phyloP scores from a whole-genome alignment of 108 stramenopile species.

The Cyclotella atomus region DNA sequence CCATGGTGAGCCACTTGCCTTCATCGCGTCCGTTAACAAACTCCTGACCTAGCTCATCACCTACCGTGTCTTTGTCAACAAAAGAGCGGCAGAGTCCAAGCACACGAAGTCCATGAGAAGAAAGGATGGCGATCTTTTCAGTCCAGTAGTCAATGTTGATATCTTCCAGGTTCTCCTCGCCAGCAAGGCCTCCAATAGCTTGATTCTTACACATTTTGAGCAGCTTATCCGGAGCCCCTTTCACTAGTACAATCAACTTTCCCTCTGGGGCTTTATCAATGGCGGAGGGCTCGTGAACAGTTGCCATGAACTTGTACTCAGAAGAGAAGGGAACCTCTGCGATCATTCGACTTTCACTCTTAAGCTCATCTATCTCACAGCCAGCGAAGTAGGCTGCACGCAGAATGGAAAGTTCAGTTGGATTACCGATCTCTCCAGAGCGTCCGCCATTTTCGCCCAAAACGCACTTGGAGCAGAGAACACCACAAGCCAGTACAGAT shows the following conservation, averaged over 20 bases:
- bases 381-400: constrained; percentile 81
- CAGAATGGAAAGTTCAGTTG: constrained; percentile 85
- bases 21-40: constrained; percentile 63
- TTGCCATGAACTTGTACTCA: constrained; percentile 91
- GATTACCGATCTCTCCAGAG: constrained; percentile 87
- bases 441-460: constrained; percentile 77
- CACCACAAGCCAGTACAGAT: constrained; percentile 70
- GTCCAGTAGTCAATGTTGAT: constrained; percentile 74
- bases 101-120: constrained; percentile 94
- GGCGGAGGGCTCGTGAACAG: background rate
- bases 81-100: constrained; percentile 85
- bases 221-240: constrained; percentile 62
- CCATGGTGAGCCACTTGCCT: constrained; percentile 56
- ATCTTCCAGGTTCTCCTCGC: constrained; percentile 71
- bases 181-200: constrained; percentile 60
- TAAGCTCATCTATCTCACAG: constrained; percentile 66
- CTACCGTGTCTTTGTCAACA: constrained; percentile 64
- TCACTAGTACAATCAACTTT: constrained; percentile 77
- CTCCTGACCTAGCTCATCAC: constrained; percentile 77
- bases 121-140: constrained; percentile 82
- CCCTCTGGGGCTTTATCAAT: constrained; percentile 39
- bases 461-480: constrained; percentile 78
- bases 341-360: constrained; percentile 62
- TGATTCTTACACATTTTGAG: constrained; percentile 63
- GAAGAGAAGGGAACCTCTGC: constrained; percentile 86